Base-by-base conservation (phyloP, 768 basidiomycete species). In the Collybia sp. region DNA sequence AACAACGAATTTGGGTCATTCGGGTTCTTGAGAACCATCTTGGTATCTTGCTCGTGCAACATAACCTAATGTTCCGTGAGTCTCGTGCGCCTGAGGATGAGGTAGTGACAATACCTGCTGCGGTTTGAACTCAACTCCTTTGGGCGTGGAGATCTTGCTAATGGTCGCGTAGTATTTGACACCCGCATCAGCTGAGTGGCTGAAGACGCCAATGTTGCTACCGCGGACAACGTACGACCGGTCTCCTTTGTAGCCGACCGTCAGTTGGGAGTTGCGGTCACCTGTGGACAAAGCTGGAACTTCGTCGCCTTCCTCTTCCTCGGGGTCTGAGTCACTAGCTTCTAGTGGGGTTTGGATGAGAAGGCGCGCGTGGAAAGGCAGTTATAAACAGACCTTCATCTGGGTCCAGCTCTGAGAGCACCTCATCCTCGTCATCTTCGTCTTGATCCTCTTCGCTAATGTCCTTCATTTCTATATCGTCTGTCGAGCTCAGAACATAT, bases 31-130 rank as follows among this genome's bases (percentile, higher is more conserved):
- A 99, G 62, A 44, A 99, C 69, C 93, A 99, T 93, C 68, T 91
- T 92, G 37, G 82, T 79, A 64, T 99, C 96, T 81, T 93, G 91
- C 53, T 95, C 88, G 60, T 97, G 94, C 30, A 97, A 68, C 94
- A 97, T 95, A 55, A 95, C 82, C 93, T 96, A 58, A 3, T 25
- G 25, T 25, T 25, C 25, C 8, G 8, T 25, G 8, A 25, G 25
- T 25, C 25, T 25, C 25, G 8, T 8, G 25, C 25, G 8, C 25
- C 25, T 8, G 25, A 3, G 25, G 25, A 3, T 8, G 25, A 25
- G 25, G 3, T n/a, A 35, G 19, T 20, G 30, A 44, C 6, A 71
- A 15, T 58, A 92, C 93, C 70, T 95, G 85, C 54, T 79, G 79
- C 0, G 96, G 96, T 44, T 79, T 82, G 64, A 99, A 96, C 18